phyloP scores from a whole-genome alignment of 805 yeast species.

The fission yeast (Schizosaccharomyces pombe) region DNA sequence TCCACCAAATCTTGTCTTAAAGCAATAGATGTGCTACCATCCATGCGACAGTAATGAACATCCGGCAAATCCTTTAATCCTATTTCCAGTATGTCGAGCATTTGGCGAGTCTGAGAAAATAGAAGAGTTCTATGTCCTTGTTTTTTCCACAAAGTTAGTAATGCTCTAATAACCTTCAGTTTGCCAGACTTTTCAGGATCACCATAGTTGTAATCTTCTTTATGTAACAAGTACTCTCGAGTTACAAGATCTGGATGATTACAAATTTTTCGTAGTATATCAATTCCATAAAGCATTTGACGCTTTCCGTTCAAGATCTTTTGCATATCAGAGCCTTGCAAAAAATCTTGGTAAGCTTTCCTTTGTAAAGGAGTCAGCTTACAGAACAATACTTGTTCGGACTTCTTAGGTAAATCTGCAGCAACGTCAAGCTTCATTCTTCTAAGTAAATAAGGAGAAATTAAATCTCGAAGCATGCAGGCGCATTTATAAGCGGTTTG shows the following conservation, averaged over 20 bases:
- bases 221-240: conserved; percentile 18
- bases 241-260: conserved; percentile 79
- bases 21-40: conserved; percentile 69
- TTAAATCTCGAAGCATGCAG: conserved; percentile 61
- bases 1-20: conserved; percentile 63
- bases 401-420: conserved; percentile 74
- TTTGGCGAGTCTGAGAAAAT: conserved; percentile 85
- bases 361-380: conserved; percentile 57
- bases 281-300: conserved; percentile 74
- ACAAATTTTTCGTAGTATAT: conserved; percentile 71
- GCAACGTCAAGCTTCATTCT: conserved; percentile 88
- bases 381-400: conserved; percentile 84
- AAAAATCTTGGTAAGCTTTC: conserved; percentile 45
- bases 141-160: conserved; percentile 49
- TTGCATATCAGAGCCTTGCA: conserved; percentile 50
- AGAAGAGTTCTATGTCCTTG: conserved; percentile 60
- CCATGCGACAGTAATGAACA: conserved; percentile 59
- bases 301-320: conserved; percentile 54
- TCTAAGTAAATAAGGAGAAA: conserved; percentile 70
- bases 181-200: conserved; percentile 49
- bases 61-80: conserved; percentile 24
- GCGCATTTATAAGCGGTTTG: conserved; percentile 95
- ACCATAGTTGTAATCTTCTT: conserved; percentile 18
- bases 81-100: conserved; percentile 66
- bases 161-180: conserved; percentile 62